Evolutionary conservation across 2,329 filamentous ascomycete genomes (phyloP).

Genomic region (Aspergillus sojae): DNA sequence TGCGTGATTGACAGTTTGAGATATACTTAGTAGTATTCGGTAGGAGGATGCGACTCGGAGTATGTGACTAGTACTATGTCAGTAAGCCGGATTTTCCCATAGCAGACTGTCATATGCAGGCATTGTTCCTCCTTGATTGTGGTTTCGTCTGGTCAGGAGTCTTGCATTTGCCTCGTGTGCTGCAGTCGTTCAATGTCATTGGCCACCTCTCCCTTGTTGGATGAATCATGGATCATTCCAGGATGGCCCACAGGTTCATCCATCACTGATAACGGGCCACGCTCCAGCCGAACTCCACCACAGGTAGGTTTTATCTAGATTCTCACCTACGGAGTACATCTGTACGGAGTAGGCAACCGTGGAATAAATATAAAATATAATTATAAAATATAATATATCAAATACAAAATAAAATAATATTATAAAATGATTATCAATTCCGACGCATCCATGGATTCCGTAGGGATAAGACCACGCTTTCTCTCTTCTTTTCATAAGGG

Average conservation of each 20-base stretch:
- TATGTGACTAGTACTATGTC: background rate
- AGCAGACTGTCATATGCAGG: conserved; percentile 4
- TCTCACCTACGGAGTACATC: background rate
- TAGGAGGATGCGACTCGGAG: too few relatives aligned
- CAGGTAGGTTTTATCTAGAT: background rate
- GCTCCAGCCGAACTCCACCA: background rate
- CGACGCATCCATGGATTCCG: too few relatives aligned
- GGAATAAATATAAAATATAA: background rate
- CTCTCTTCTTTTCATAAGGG: background rate
- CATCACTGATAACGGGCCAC: conserved; percentile 6
- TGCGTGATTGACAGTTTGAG: background rate
- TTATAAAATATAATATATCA: background rate
- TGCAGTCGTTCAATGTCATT: background rate
- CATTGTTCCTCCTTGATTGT: background rate
- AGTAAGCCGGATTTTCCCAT: background rate
- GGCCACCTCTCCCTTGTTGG: conserved; percentile 3
- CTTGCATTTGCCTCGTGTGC: conserved; percentile 2
- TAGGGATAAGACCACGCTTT: background rate
- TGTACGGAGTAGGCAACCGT: background rate
- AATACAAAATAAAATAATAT: background rate
- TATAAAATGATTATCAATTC: background rate
- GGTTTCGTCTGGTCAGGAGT: background rate
- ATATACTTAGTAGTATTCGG: background rate
- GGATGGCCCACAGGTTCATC: conserved; percentile 9
- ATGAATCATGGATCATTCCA: conserved; percentile 6